phyloP scores from a whole-genome alignment of 2,329 filamentous ascomycete species.

The Xylariaceae sp. region DNA sequence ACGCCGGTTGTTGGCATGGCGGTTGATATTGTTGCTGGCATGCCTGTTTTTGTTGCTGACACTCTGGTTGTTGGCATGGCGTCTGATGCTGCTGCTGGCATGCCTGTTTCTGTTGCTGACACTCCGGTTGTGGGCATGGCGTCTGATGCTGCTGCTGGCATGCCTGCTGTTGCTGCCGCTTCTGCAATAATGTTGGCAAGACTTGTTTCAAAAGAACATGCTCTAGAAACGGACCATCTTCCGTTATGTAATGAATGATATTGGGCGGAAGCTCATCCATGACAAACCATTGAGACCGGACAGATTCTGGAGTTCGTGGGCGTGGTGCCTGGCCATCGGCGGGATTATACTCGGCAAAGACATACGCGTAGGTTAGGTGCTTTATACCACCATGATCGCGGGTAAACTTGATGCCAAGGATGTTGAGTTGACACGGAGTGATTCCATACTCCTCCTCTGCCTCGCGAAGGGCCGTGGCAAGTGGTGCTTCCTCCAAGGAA shows the following conservation, averaged over 20 bases:
- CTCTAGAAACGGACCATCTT: background rate
- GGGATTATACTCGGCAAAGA: constrained; percentile 14
- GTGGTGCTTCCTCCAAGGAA: background rate
- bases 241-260: background rate
- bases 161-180: background rate
- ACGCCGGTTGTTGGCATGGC: too few relatives aligned
- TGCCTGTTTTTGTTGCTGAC: too few relatives aligned
- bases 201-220: background rate
- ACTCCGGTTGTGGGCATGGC: background rate
- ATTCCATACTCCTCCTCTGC: constrained; percentile 6
- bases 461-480: constrained; percentile 1
- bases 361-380: constrained; percentile 13
- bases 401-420: background rate
- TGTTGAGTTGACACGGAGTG: background rate
- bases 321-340: background rate
- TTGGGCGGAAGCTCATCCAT: constrained; percentile 3
- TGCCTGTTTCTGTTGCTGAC: background rate
- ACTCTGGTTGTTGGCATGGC: too few relatives aligned
- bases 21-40: too few relatives aligned
- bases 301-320: background rate
- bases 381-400: constrained; percentile 14
- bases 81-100: too few relatives aligned
- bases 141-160: background rate
- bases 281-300: constrained; percentile 12
- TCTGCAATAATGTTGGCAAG: background rate